Evolutionary conservation across 805 yeast genomes (phyloP).

Genomic region (Candida chauliodis): DNA sequence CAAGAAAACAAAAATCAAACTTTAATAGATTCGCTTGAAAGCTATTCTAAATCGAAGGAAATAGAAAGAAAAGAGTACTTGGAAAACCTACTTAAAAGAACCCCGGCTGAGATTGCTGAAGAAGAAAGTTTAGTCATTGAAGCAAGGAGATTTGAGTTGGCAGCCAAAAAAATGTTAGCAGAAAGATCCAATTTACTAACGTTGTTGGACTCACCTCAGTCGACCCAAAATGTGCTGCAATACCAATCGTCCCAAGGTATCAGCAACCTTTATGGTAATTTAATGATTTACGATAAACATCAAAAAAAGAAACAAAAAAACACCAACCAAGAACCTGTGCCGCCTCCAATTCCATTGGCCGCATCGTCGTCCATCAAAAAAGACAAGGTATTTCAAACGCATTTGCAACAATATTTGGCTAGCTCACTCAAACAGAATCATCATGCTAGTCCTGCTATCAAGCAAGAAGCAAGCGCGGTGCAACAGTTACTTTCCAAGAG

Average conservation of each 20-base stretch:
- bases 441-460: slow-evolving; percentile 19
- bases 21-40: slow-evolving; percentile 56
- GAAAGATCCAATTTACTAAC: slow-evolving; percentile 80
- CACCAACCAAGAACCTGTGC: slow-evolving; percentile 43
- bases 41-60: slow-evolving; percentile 70
- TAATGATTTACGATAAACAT: slow-evolving; percentile 66
- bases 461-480: slow-evolving; percentile 35
- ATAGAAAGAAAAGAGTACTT: slow-evolving; percentile 76
- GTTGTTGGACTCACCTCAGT: slow-evolving; percentile 81
- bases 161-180: slow-evolving; percentile 80
- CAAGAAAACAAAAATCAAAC: slow-evolving; percentile 39
- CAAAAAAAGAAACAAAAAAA: slow-evolving; percentile 52
- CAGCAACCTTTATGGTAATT: slow-evolving; percentile 75
- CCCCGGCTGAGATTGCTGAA: slow-evolving; percentile 97
- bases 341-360: slow-evolving; percentile 55
- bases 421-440: slow-evolving; percentile 34
- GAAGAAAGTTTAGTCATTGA: slow-evolving; percentile 93
- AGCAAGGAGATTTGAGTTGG: slow-evolving; percentile 85
- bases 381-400: slow-evolving; percentile 42
- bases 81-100: slow-evolving; percentile 69
- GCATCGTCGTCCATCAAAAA: slow-evolving; percentile 48
- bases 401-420: slow-evolving; percentile 40
- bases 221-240: slow-evolving; percentile 69
- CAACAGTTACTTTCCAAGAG: slow-evolving; percentile 49
- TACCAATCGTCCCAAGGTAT: slow-evolving; percentile 84